Base-by-base conservation (phyloP, 192 early-diverging fungal genomes). In the Backusella australiensis region DNA sequence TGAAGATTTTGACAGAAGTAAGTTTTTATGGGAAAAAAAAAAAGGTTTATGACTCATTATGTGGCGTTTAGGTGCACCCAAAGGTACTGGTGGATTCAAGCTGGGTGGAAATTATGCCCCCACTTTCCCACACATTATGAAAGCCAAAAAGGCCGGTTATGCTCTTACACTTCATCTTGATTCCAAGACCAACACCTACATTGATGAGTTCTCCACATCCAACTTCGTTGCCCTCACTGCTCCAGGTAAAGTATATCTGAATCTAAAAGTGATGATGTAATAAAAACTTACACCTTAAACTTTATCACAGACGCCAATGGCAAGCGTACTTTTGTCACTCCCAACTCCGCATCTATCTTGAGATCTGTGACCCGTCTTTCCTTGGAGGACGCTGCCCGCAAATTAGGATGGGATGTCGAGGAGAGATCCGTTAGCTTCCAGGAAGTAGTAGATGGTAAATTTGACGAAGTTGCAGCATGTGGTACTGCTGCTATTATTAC, bases 401-500 rank as follows among this genome's bases (percentile, higher is more conserved):
- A 78, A 41, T 83, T 92, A 71, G 92, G 92, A 19, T 94, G 91
- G 90, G 53, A 63, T 0, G 86, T 92, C 34, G 90, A 92, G 68
- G 80, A 87, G 39, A 77, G 87, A 12, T 59, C 75, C 3, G 81
- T 94, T 9, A 72, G 74, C 34, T 93, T 87, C 79, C 71, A 79
- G 9, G 92, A 93, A 69, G 76, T 94, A 14, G 76, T 76, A 34
- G 59, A 84, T 17, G 87, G 89, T 46, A 74, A 80, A 6, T 93
- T 92, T 80, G 86, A 86, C 38, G 92, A 94, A 72, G 85, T 90
- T 19, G 91, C 88, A 17, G 91, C 91, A 38, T 89, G 87, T 67
- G 93, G 93, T 34, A 94, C 93, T 7, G 93, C 93, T 23, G 93
- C 92, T 9, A 85, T 93, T 69, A 89, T 94, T 67, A 93, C 92